Base-by-base conservation (phyloP, 495 filamentous ascomycete genomes). In the Podospora bellae-mahoneyi region DNA sequence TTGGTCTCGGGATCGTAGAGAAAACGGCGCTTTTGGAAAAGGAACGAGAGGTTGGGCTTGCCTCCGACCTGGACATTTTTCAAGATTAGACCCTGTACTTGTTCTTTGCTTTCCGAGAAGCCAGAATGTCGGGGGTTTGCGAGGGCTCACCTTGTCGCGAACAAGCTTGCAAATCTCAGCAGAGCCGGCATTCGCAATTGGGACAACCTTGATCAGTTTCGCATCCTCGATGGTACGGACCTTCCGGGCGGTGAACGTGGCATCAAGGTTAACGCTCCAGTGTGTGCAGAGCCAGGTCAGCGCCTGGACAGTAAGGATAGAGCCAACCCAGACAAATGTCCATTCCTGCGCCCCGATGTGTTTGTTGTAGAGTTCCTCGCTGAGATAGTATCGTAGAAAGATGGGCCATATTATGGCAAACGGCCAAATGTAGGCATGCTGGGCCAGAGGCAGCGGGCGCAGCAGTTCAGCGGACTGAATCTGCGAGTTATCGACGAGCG, bases 21-120 rank as follows among this genome's bases (percentile, higher is more conserved):
- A 75, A 98, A 98, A 6, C 94, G 91, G 71, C 95, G 91, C 81
- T 98, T 99, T 82, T 99, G 95, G 83, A 99, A 99, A 66, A 97
- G 81, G 79, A 99, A 98, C 13, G 94, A 97, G 1, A 90, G 75
- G 57, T 89, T 95, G 28, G 86, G 81, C 81, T 90, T 91, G 65
- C 86, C 89, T 62, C 86, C 89, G 67, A 84, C 81, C 89, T 90
- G 59, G 20, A 23, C 62, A 65, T 56, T 32, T 32, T 32, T 32
- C 18, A 20, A 23, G 48, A 68, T 68, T 61, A 73, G 64, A 48
- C 60, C 9, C 39, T 58, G 30, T n/a, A 34, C 5, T 10, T 18
- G 2, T 13, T 60, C 27, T 2, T 32, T 27, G 30, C 23, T 23
- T 23, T 23, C 23, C 23, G 30, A 56, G 30, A 5, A 58, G 30